phyloP scores from a whole-genome alignment of 2,329 filamentous ascomycete genomes.

The Monilinia polystroma region DNA sequence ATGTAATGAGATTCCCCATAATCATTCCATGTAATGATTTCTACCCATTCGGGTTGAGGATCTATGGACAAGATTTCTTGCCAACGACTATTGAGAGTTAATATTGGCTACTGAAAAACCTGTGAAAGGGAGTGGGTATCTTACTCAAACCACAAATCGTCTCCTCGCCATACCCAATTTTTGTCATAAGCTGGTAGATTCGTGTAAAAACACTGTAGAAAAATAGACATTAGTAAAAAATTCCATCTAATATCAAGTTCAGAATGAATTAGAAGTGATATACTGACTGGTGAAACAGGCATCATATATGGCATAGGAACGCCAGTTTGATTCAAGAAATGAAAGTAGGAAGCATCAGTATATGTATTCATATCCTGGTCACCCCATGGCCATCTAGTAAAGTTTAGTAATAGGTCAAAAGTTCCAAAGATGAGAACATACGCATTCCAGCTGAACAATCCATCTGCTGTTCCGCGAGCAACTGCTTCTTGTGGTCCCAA shows the following conservation, averaged over 20 bases:
- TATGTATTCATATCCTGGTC: slow-evolving; percentile 1
- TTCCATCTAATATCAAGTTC: no score
- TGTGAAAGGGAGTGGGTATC: neutral
- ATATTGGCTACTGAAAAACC: neutral
- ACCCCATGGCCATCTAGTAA: slow-evolving; percentile 12
- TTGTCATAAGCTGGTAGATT: slow-evolving; percentile 8
- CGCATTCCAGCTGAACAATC: slow-evolving; percentile 6
- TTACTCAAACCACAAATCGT: slow-evolving; percentile 1
- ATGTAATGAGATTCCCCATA: slow-evolving; percentile 17
- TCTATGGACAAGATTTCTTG: slow-evolving; percentile 2
- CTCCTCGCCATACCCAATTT: slow-evolving; percentile 8
- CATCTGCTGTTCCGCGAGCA: neutral
- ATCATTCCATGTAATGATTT: slow-evolving; percentile 11
- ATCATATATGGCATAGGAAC: neutral
- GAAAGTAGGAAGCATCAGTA: slow-evolving; percentile 2
- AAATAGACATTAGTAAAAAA: neutral
- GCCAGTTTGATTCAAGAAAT: neutral
- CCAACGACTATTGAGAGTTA: neutral
- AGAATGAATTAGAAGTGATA: neutral
- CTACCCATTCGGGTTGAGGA: slow-evolving; percentile 10
- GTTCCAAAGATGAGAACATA: neutral
- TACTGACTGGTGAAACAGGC: neutral
- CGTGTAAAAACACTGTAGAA: slow-evolving; percentile 3
- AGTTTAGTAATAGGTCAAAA: neutral
- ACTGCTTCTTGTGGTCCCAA: neutral